Evolutionary conservation across 2,329 filamentous ascomycete genomes (phyloP), one percentile per base, ranked within the genome.

Genomic region (Aaosphaeria pasadenensis): DNA sequence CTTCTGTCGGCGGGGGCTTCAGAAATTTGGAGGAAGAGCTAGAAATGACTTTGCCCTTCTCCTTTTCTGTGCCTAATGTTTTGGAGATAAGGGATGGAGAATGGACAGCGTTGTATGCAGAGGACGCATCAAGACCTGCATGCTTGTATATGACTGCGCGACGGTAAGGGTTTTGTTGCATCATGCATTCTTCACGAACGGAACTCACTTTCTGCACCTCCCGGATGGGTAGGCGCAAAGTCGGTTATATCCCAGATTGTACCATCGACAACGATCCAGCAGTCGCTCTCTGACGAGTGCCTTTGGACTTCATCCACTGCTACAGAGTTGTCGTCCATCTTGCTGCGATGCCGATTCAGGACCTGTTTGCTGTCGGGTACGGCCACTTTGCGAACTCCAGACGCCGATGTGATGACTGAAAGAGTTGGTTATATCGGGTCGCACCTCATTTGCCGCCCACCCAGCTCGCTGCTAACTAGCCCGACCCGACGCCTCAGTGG

Each of bases 211-310:
- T 56, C 50, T 13, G 77, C 66, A 9, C 81, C 81, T 5, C 82
- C 81, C 7, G 81, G 80, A 64, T 84, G 81, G 38, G 79, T 71
- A 5, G 77, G 75, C 3, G 80, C 73, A 59, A 88, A 87, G 6
- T 79, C 74, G 6, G 80, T 83, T 31, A 88, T 67, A 61, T 88
- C 81, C 71, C 83, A 87, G 5, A 88, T 81, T 52, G 79, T 77
- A 40, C 78, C 77, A 60, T 87, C 78, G 6, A 88, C 77, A 1
- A 86, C 82, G 40, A 87, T 78, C 85, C 85, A 88, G 54, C 70
- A 72, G 36, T 53, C 50, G 11, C 46, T 30, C 7, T 44, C 44
- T 31, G 39, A 49, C n/a, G 50, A 48, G 28, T 59, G 48, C 39
- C 47, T 47, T 30, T 52, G 48, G 46, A 57, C 50, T 17, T 56